A percentile compares a stretch with the other conserved stretches of the same genome.
phyloP scores from a whole-genome alignment of 2,329 filamentous ascomycete genomes.

The Beauveria sp. region DNA sequence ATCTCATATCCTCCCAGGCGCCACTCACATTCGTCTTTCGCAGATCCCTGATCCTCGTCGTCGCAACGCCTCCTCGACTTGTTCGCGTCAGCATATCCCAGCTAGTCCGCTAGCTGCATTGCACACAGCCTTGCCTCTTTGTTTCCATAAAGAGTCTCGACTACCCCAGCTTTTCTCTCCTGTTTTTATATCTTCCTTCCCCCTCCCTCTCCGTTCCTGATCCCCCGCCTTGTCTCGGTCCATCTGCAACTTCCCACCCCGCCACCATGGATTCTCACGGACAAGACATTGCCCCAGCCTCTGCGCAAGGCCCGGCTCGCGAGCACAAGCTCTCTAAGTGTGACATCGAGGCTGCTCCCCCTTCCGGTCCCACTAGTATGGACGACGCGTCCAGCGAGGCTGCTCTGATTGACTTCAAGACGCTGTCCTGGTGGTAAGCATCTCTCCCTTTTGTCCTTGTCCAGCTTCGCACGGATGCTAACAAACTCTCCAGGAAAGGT shows the following conservation, averaged over 20 bases:
- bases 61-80: background rate
- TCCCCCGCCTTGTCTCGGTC: background rate
- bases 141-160: background rate
- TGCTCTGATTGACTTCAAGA: slow-evolving; percentile 28
- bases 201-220: background rate
- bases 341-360: slow-evolving; percentile 1
- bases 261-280: background rate
- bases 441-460: background rate
- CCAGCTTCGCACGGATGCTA: background rate
- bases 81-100: background rate
- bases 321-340: background rate
- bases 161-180: slow-evolving; percentile 1
- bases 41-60: background rate
- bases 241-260: background rate
- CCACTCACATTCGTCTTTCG: background rate
- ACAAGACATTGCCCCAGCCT: slow-evolving; percentile 4
- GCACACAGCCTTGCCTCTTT: background rate
- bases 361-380: background rate
- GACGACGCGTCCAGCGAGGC: slow-evolving; percentile 5
- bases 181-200: background rate
- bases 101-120: background rate
- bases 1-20: background rate
- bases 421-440: slow-evolving; percentile 31
- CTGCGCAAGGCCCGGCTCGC: background rate
- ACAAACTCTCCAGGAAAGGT: slow-evolving; percentile 29